Evolutionary conservation across 345 rosid genomes (phyloP).

Genomic region (Tarenaya hassleriana): DNA sequence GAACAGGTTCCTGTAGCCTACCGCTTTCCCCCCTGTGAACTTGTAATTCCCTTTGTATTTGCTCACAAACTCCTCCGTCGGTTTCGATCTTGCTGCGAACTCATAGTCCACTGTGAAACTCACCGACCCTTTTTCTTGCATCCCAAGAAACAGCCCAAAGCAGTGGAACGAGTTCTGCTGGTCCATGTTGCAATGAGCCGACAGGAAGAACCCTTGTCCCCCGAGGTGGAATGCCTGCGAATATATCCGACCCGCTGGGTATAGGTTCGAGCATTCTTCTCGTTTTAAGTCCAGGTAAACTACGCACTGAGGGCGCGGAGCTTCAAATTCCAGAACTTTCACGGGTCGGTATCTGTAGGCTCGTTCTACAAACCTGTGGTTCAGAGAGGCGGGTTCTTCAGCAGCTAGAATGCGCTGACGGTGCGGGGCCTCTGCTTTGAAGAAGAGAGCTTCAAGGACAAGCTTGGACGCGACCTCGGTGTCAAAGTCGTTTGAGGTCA

Average conservation of each 20-base stretch:
- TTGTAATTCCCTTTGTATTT: conserved; percentile 50
- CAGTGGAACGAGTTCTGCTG: conserved; percentile 49
- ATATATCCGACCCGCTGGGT: conserved; percentile 49
- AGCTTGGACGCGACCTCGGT: conserved; percentile 47
- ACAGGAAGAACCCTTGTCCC: conserved; percentile 61
- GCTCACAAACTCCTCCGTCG: conserved; percentile 46
- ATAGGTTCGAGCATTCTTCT: conserved; percentile 50
- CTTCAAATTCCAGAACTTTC: conserved; percentile 68
- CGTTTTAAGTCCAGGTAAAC: conserved; percentile 72
- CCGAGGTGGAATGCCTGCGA: conserved; percentile 72
- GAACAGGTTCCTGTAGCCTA: conserved; percentile 57
- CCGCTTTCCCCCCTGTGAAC: conserved; percentile 54
- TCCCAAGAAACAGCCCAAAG: conserved; percentile 68
- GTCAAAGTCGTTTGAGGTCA: conserved; percentile 58
- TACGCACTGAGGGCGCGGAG: conserved; percentile 58
- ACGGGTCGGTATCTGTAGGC: conserved; percentile 66
- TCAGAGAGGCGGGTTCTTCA: conserved; percentile 31
- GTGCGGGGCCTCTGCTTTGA: conserved; percentile 59
- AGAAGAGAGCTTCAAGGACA: conserved; percentile 72
- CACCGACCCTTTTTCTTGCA: conserved; percentile 59
- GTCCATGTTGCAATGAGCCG: conserved; percentile 64
- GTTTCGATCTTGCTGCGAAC: conserved; percentile 66
- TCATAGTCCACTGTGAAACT: conserved; percentile 55
- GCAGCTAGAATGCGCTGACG: conserved; percentile 41
- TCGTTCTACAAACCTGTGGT: conserved; percentile 56